These are phyloP conservation scores for Penicillium bialowiezense DNA, from an alignment of 495 filamentous ascomycete species.

Conservation along the genomic window DNA sequence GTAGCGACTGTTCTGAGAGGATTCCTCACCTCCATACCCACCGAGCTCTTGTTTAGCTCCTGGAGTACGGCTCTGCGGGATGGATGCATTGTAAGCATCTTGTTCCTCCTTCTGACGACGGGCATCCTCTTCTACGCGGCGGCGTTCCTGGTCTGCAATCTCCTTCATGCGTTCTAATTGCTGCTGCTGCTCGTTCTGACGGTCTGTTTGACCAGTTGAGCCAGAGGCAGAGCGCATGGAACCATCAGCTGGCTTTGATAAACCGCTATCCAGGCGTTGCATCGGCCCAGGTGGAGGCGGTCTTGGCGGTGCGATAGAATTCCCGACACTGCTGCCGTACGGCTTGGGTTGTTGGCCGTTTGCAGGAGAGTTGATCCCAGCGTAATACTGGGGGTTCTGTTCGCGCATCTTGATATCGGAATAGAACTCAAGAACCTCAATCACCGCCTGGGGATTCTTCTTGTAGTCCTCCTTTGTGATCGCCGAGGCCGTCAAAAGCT, in stretches of 20 bases:
- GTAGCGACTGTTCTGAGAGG: conserved; percentile 61
- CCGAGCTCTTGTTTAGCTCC: conserved; percentile 87
- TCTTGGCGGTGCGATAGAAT: conserved; percentile 74
- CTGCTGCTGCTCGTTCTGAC: conserved; percentile 39
- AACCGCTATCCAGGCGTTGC: conserved; percentile 42
- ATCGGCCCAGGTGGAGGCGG: conserved; percentile 57
- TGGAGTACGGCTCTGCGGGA: conserved; percentile 72
- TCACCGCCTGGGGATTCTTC: conserved; percentile 96
- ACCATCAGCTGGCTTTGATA: conserved; percentile 30
- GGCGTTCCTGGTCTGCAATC: conserved; percentile 48
- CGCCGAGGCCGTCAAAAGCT: conserved; percentile 87
- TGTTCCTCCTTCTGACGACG: conserved; percentile 60
- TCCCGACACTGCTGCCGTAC: conserved; percentile 48
- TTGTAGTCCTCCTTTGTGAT: conserved; percentile 98
- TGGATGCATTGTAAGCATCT: conserved; percentile 81
- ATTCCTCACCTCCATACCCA: conserved; percentile 54
- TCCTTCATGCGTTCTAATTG: conserved; percentile 49
- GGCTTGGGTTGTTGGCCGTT: conserved; percentile 44
- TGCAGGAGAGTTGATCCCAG: conserved; percentile 57
- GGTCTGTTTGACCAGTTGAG: conserved; percentile 36
- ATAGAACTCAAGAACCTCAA: conserved; percentile 97
- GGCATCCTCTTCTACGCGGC: conserved; percentile 51
- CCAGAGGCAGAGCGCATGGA: conserved; percentile 33
- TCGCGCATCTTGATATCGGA: conserved; percentile 87
- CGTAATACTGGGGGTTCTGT: conserved; percentile 74